Evolutionary conservation across 148 eudicot species (phyloP).

Genomic region (Persicaria tinctoria): DNA sequence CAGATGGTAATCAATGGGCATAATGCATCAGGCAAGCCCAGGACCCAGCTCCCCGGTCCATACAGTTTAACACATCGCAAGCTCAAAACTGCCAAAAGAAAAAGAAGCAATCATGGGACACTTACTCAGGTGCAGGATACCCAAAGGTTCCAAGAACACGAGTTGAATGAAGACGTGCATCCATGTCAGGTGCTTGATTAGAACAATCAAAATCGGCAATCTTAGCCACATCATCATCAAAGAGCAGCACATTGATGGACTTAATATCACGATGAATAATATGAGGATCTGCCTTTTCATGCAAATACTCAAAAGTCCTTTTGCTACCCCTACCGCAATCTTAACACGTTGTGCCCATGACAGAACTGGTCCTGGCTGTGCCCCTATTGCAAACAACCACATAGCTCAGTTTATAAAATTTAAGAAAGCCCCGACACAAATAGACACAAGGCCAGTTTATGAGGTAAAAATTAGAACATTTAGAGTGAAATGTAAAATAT

Average conservation of each 20-base stretch:
- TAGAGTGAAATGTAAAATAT: neutral
- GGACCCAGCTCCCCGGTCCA: too few species aligned
- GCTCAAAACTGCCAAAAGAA: neutral
- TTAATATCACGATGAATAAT: conserved; percentile 19
- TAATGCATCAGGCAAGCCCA: too few species aligned
- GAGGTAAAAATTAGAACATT: neutral
- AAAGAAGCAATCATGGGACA: neutral
- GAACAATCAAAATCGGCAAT: conserved; percentile 19
- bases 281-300: conserved; percentile 18
- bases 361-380: conserved; percentile 15
- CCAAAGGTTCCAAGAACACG: conserved; percentile 22
- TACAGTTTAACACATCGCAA: neutral
- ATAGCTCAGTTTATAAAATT: neutral
- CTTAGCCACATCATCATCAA: conserved; percentile 16
- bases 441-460: neutral
- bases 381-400: neutral
- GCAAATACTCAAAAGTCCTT: conserved; percentile 21
- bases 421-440: neutral
- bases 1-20: too few species aligned
- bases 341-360: conserved; percentile 19
- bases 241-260: conserved; percentile 22
- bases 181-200: conserved; percentile 21
- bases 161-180: conserved; percentile 23
- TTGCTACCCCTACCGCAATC: conserved; percentile 20
- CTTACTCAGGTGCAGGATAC: conserved; percentile 22